phyloP scores from a whole-genome alignment of 2,329 filamentous ascomycete genomes.

The Cytospora leucostoma region DNA sequence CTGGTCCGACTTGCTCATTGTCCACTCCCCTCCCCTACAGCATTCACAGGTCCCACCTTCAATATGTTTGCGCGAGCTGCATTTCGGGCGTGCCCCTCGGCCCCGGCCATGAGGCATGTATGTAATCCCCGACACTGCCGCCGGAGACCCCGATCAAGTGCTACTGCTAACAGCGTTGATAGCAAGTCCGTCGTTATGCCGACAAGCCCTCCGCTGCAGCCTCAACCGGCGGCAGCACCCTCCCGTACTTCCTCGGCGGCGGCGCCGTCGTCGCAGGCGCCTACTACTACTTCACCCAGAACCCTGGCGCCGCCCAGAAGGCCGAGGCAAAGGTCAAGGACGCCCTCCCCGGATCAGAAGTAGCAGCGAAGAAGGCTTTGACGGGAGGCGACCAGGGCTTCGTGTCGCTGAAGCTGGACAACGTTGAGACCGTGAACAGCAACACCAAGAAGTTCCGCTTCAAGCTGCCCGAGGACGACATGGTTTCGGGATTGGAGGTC shows the following conservation, averaged over 20 bases:
- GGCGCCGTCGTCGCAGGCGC: slow-evolving; percentile 59
- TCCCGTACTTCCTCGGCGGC: slow-evolving; percentile 63
- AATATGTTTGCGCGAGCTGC: slow-evolving; percentile 69
- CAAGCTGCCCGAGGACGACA: slow-evolving; percentile 78
- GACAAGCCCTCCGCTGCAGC: slow-evolving; percentile 50
- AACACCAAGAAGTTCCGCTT: slow-evolving; percentile 95
- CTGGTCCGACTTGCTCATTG: neutral
- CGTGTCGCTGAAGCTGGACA: slow-evolving; percentile 75
- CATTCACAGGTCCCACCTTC: slow-evolving; percentile 25
- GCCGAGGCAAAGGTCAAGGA: slow-evolving; percentile 56
- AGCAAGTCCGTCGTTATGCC: slow-evolving; percentile 66
- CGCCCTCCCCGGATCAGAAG: slow-evolving; percentile 33
- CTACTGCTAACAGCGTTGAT: slow-evolving; percentile 32
- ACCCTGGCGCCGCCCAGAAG: slow-evolving; percentile 52
- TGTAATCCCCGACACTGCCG: slow-evolving; percentile 33
- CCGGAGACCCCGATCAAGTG: neutral
- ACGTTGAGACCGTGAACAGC: slow-evolving; percentile 80
- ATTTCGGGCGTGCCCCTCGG: slow-evolving; percentile 64
- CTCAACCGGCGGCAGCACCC: slow-evolving; percentile 55
- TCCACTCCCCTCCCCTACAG: slow-evolving; percentile 1
- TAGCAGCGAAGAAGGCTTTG: slow-evolving; percentile 56
- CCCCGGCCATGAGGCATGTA: slow-evolving; percentile 67
- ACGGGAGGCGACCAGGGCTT: slow-evolving; percentile 90
- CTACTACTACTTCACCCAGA: slow-evolving; percentile 56
- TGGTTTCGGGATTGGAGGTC: slow-evolving; percentile 78